Conservation (phyloP, 1,139 yeast species). For the Eremothecium coryli region DNA sequence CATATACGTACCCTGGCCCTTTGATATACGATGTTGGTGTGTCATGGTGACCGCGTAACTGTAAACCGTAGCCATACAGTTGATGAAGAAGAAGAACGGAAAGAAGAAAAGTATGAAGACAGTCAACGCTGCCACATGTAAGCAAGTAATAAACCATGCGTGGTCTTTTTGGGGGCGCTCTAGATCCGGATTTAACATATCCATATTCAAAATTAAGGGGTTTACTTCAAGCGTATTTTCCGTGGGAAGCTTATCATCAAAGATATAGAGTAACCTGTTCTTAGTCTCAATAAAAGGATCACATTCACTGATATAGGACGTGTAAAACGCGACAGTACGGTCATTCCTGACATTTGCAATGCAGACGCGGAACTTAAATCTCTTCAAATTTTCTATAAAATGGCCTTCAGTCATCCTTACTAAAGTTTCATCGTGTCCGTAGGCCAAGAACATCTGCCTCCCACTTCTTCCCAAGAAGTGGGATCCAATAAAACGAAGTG, state of each 20-base stretch:
- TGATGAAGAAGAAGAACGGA: slow-evolving; percentile 22
- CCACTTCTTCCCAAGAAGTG: slow-evolving; percentile 67
- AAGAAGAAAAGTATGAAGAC: slow-evolving; percentile 13
- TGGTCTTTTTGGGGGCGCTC: slow-evolving; percentile 8
- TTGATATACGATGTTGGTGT: slow-evolving; percentile 19
- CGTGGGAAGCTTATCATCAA: slow-evolving; percentile 26
- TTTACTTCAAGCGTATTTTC: slow-evolving; percentile 11
- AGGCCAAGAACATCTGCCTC: slow-evolving; percentile 53
- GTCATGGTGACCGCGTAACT: slow-evolving; percentile 23
- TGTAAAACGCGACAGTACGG: slow-evolving; percentile 49
- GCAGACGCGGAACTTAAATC: slow-evolving; percentile 48
- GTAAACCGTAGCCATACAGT: slow-evolving; percentile 25
- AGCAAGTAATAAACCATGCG: no score
- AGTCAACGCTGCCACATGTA: slow-evolving; percentile 9
- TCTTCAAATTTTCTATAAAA: slow-evolving; percentile 46
- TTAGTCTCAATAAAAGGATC: slow-evolving; percentile 39
- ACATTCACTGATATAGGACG: slow-evolving; percentile 39
- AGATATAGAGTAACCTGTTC: slow-evolving; percentile 27
- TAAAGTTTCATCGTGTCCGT: slow-evolving; percentile 36
- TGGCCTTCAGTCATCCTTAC: slow-evolving; percentile 42
- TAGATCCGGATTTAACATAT: slow-evolving; percentile 26
- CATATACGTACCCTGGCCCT: slow-evolving; percentile 18
- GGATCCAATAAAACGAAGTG: slow-evolving; percentile 39
- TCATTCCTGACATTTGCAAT: slow-evolving; percentile 76
- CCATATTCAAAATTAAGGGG: slow-evolving; percentile 52